These are phyloP conservation scores for Teunomyces aglyptinius DNA, from an alignment of 805 yeast genomes.

Conservation along the genomic window DNA sequence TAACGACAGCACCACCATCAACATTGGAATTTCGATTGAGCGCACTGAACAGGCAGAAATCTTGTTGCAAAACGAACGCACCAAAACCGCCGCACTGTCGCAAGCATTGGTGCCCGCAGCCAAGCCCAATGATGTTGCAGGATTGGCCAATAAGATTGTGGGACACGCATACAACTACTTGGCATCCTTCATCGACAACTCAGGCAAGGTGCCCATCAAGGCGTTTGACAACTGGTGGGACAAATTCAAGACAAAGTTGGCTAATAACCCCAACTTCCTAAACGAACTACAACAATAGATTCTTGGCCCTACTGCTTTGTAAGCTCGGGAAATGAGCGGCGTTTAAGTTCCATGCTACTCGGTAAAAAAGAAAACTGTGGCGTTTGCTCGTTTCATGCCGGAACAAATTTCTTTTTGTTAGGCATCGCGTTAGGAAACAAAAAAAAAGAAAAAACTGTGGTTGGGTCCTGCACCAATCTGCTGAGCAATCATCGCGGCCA, in stretches of 20 bases:
- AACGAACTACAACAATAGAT: constrained; percentile 40
- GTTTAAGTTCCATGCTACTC: not conserved
- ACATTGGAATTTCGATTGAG: constrained; percentile 89
- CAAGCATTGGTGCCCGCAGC: constrained; percentile 22
- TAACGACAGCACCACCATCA: constrained; percentile 27
- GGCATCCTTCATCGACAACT: constrained; percentile 78
- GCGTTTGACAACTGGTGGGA: constrained; percentile 95
- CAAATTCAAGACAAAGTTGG: constrained; percentile 72
- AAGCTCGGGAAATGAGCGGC: not conserved
- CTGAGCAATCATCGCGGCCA: not conserved
- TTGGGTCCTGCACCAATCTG: not conserved
- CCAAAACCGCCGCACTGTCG: constrained; percentile 10
- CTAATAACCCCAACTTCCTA: constrained; percentile 79
- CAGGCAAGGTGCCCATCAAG: constrained; percentile 82
- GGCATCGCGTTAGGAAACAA: not conserved
- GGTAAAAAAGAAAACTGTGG: not conserved
- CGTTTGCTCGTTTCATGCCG: not conserved
- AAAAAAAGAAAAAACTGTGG: not conserved
- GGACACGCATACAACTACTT: constrained; percentile 89
- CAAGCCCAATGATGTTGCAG: constrained; percentile 39
- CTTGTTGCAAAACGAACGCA: constrained; percentile 48
- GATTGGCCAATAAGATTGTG: constrained; percentile 82
- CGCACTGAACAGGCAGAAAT: constrained; percentile 65
- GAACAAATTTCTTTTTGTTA: not conserved
- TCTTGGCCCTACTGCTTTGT: no score